Base-by-base conservation (phyloP, 2,329 filamentous ascomycete genomes). In the Sporothrix dimorphospora region DNA sequence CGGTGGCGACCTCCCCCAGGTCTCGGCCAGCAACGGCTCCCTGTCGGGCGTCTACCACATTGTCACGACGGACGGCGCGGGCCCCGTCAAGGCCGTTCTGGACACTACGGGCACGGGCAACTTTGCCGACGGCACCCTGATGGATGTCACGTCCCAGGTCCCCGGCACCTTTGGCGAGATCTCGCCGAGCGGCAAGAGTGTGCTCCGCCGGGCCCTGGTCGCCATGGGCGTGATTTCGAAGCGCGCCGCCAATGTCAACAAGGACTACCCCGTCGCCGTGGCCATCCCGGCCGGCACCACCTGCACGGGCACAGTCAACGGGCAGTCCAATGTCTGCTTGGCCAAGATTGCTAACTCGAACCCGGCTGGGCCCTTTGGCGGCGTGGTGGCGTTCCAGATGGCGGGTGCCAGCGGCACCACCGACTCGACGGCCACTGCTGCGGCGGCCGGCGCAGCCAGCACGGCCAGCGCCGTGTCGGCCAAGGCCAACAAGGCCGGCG, bases 261-360 rank as follows among this genome's bases (percentile, higher is more conserved):
- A 73, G 74, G 74, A 77, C 71, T 77, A 72, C 73, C 79, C 79
- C 63, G 77, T 83, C 55, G 76, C 78, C n/a, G 79, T 81, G 21
- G 69, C 76, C 9, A 77, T 82, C 9, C 82, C 82, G 5, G 80
- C 78, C 49, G 81, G 80, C 21, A 82, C 79, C 34, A 79, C 74
- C n/a, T 84, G 82, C 77, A 78, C 75, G 0, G 82, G 82, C 14
- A 78, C 78, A 8, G 73, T 82, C 24, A 78, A 74, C 19, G 78
- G 79, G 51, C 69, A 78, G 73, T 42, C 66, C 3, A 81, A 81
- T 71, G 80, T 83, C 71, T 84, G 83, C 77, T 76, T 83, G 34
- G 78, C 83, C 75, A 83, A 83, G 79, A 80, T 84, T 72, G 81
- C 80, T 71, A 84, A 84, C 78, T 76, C 75, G 70, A 81, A 81